Percentiles rank a stretch among this genome's conserved stretches.
phyloP scores from a whole-genome alignment of 2,329 filamentous ascomycete genomes.

The Sordariomycetes sp. region DNA sequence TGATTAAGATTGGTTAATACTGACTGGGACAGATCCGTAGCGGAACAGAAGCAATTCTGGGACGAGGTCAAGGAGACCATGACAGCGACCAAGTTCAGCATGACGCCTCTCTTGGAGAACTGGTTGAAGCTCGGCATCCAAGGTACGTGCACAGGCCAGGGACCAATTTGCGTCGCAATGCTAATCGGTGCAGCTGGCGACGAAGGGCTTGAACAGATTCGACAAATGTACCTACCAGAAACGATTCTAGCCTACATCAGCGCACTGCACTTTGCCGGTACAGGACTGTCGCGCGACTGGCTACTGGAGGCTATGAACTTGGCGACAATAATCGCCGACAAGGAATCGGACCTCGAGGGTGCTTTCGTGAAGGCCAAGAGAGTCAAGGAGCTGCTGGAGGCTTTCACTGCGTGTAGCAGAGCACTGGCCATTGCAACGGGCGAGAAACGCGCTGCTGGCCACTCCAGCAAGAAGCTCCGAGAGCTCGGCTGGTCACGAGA shows the following conservation, averaged over 20 bases:
- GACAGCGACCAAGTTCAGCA: constrained; percentile 42
- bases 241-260: constrained; percentile 75
- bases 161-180: neutral
- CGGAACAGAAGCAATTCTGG: constrained; percentile 39
- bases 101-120: constrained; percentile 52
- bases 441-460: constrained; percentile 41
- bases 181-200: constrained; percentile 39
- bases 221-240: constrained; percentile 76
- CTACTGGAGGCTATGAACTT: constrained; percentile 83
- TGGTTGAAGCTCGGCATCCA: constrained; percentile 51
- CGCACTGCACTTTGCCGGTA: constrained; percentile 71
- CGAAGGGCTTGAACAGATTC: constrained; percentile 53
- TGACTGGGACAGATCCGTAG: constrained; percentile 21
- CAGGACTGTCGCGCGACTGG: constrained; percentile 63
- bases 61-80: constrained; percentile 43
- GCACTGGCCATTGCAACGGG: constrained; percentile 50
- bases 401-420: constrained; percentile 69
- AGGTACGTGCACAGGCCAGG: constrained; percentile 30
- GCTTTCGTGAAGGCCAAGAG: constrained; percentile 56
- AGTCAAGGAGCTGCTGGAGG: constrained; percentile 68
- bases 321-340: constrained; percentile 63
- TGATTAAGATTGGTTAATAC: constrained; percentile 3
- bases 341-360: constrained; percentile 55
- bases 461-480: constrained; percentile 49
- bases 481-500: constrained; percentile 56